A percentile compares a stretch with the other conserved stretches of the same genome.
Evolutionary conservation across 345 rosid genomes (phyloP).

Genomic region (Euphorbia pulcherrima): DNA sequence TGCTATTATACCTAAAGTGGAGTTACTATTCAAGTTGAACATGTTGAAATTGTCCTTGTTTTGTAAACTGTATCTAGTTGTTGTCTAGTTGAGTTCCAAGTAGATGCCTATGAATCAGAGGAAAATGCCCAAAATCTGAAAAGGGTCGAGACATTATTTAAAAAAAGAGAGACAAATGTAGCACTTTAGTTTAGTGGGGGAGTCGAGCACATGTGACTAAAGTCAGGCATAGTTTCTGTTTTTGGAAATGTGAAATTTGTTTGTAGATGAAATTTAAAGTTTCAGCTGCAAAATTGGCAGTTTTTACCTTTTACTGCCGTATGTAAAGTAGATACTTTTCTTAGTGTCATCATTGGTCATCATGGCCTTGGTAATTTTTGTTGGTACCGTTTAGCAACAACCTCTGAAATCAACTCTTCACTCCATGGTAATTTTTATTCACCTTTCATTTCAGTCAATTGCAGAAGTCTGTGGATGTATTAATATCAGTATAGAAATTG

Average conservation of each 20-base stretch:
- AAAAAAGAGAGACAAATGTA: background rate
- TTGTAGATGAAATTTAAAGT: background rate
- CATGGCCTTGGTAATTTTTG: conserved; percentile 3
- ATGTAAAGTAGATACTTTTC: conserved; percentile 8
- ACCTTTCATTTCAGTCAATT: no score
- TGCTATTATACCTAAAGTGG: background rate
- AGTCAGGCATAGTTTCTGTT: background rate
- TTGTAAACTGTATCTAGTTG: background rate
- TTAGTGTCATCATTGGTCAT: conserved; percentile 11
- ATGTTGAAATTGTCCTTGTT: background rate
- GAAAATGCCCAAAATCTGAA: background rate
- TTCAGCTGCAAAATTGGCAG: conserved; percentile 10
- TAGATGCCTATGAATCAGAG: background rate
- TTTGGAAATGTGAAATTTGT: background rate
- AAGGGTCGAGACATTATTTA: background rate
- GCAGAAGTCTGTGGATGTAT: no score
- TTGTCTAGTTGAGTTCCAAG: background rate
- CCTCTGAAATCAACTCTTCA: background rate
- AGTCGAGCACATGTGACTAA: conserved; percentile 1
- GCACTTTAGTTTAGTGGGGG: background rate
- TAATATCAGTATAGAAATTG: no score
- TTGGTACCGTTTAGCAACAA: conserved; percentile 2
- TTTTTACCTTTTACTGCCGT: background rate
- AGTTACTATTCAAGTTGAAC: background rate
- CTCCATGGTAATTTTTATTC: no score